A percentile compares a stretch with the other conserved stretches of the same genome.
Conservation (phyloP, 2,329 filamentous ascomycete genomes). For the Phialophora expanda region DNA sequence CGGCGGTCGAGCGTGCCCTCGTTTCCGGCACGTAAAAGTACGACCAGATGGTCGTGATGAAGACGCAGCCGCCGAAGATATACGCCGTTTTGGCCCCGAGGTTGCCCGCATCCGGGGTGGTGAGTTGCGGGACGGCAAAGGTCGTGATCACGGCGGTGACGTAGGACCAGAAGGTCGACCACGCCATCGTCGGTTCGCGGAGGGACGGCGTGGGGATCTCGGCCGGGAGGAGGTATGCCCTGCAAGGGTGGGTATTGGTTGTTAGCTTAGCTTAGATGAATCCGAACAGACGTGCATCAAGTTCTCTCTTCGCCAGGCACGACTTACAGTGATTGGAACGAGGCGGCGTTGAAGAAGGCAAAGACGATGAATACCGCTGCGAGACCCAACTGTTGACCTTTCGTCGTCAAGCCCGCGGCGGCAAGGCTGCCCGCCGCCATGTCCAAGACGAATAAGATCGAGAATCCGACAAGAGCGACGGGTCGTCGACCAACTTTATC, state of each 20-base stretch:
- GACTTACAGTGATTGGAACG: conserved; percentile 46
- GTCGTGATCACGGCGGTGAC: conserved; percentile 48
- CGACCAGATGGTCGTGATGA: conserved; percentile 34
- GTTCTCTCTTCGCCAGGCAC: not conserved
- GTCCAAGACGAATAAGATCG: conserved; percentile 45
- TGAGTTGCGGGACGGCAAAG: conserved; percentile 48
- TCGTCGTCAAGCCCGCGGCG: conserved; percentile 35
- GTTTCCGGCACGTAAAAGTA: conserved; percentile 41
- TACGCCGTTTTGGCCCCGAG: conserved; percentile 42
- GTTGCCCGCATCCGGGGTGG: conserved; percentile 34
- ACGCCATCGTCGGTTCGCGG: conserved; percentile 52
- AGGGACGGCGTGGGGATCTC: conserved; percentile 52
- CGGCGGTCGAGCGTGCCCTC: conserved; percentile 37
- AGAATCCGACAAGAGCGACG: conserved; percentile 46
- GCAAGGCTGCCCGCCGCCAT: conserved; percentile 45
- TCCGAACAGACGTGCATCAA: not conserved
- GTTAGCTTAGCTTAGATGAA: not conserved
- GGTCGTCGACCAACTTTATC: conserved; percentile 46
- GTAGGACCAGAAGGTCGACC: conserved; percentile 48
- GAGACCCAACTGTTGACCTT: conserved; percentile 41
- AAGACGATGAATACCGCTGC: conserved; percentile 46
- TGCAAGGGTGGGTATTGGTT: conserved; percentile 31
- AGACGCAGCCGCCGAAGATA: conserved; percentile 40
- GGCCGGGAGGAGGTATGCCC: conserved; percentile 42
- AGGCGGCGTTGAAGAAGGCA: conserved; percentile 48